A percentile compares a stretch with the other conserved stretches of the same genome.
Evolutionary conservation across 2,329 filamentous ascomycete genomes (phyloP).

Genomic region (Fusarium acutatum): DNA sequence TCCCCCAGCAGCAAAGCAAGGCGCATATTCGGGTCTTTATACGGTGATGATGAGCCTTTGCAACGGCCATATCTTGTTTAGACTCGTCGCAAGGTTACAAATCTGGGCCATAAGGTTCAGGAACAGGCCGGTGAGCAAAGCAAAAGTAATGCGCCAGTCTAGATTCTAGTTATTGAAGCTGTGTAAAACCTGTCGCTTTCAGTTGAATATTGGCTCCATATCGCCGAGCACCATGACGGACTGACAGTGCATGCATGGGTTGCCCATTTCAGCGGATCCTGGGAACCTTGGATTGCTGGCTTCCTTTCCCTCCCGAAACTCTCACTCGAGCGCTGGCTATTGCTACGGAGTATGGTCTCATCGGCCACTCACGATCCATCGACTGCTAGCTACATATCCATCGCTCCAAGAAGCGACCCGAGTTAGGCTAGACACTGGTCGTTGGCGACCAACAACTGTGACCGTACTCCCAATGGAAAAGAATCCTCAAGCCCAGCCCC

Average conservation of each 20-base stretch:
- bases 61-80: conserved; percentile 15
- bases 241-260: conserved; percentile 15
- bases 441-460: conserved; percentile 38
- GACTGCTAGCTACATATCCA: conserved; percentile 37
- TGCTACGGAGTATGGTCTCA: conserved; percentile 2
- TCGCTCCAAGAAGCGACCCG: conserved; percentile 32
- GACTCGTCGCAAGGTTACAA: conserved; percentile 27
- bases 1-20: conserved; percentile 29
- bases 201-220: conserved; percentile 20
- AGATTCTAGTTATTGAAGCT: not conserved
- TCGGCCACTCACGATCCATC: conserved; percentile 39
- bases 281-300: conserved; percentile 5
- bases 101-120: conserved; percentile 10
- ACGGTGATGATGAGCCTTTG: conserved; percentile 33
- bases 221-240: conserved; percentile 10
- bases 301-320: conserved; percentile 36
- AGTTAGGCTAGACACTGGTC: conserved; percentile 40
- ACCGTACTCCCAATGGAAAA: conserved; percentile 24
- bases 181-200: not conserved
- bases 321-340: conserved; percentile 18
- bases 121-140: conserved; percentile 5
- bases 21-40: conserved; percentile 28
- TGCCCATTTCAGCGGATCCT: conserved; percentile 33
- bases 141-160: conserved; percentile 22
- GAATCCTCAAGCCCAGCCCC: conserved; percentile 32